phyloP scores from a whole-genome alignment of 2,329 filamentous ascomycete genomes.

The Huntiella omanensis region DNA sequence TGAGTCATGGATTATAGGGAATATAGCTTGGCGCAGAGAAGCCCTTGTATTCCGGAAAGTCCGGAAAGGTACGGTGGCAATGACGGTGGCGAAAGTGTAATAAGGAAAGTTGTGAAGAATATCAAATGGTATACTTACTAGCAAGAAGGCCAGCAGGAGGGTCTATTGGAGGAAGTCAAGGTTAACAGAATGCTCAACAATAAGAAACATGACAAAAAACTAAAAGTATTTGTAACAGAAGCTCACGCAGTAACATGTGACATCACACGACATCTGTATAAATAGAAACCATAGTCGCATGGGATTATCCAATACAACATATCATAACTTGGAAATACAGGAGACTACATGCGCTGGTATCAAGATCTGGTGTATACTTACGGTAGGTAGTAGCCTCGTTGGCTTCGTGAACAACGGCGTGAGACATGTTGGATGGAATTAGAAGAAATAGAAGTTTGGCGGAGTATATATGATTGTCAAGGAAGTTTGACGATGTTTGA shows the following conservation, averaged over 20 bases:
- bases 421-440: constrained; percentile 1
- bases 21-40: too few species aligned
- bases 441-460: background rate
- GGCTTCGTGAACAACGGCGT: constrained; percentile 49
- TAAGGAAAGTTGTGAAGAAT: background rate
- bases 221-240: too few species aligned
- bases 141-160: constrained; percentile 48
- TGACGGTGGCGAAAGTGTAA: background rate
- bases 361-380: constrained; percentile 21
- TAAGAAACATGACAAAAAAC: background rate
- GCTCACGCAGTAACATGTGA: too few species aligned
- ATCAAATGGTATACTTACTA: constrained; percentile 29
- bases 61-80: too few species aligned
- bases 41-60: too few species aligned
- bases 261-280: too few species aligned
- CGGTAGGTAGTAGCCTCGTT: constrained; percentile 58
- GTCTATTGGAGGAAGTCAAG: constrained; percentile 22
- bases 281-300: too few species aligned
- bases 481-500: background rate
- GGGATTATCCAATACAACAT: too few species aligned
- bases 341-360: background rate
- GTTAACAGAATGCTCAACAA: background rate
- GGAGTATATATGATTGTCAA: background rate
- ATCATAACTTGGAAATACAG: too few species aligned
- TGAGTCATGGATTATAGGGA: too few species aligned